Evolutionary conservation across 2,329 filamentous ascomycete genomes (phyloP), one percentile per base, ranked within the genome.

Genomic region (Magnaporthiopsis incrustans): DNA sequence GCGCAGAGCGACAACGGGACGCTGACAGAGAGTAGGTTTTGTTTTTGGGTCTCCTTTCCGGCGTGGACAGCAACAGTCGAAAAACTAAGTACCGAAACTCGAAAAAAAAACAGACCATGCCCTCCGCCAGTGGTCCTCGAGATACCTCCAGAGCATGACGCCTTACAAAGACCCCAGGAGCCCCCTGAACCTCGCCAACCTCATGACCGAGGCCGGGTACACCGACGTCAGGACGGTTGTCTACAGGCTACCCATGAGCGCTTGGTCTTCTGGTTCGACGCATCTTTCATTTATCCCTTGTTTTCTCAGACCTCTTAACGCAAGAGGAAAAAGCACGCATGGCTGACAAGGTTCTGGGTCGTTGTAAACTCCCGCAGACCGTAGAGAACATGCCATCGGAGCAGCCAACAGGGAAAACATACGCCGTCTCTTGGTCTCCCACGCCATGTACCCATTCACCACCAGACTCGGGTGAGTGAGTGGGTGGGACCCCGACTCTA

Each of bases 1-100:
- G 87, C 91, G 32, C 93, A 96, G 73, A 96, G 91, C 0, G 87
- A 94, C 69, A 96, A 91, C 70, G 92, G 92, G 6, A 86, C 85
- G n/a, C 77, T 95, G 69, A 87, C 85, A 14, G 82, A 87, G 62
- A 80, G 85, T 82, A 71, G 74, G 81, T 62, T 44, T 6, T 44
- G 2, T 38, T 38, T 38, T 38, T 15, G 33, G 5, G 8, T 38
- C 15, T 33, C 2, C 11, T 33, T 33, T 33, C 7, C 1, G 11
- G 1, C 50, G 33, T 35, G 1, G 30, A n/a, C 11, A 2, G 15
- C 26, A 5, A 30, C 60, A 61, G 61, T 30, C 4, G 63, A 65
- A 25, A 60, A 25, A 7, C 68, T 67, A 33, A 69, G 44, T 27
- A 59, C 58, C 56, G 61, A 56, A 6, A 8, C 15, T 22, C 26